phyloP scores from a whole-genome alignment of 441 rosid genomes.

The Heliophila coronopifolia region DNA sequence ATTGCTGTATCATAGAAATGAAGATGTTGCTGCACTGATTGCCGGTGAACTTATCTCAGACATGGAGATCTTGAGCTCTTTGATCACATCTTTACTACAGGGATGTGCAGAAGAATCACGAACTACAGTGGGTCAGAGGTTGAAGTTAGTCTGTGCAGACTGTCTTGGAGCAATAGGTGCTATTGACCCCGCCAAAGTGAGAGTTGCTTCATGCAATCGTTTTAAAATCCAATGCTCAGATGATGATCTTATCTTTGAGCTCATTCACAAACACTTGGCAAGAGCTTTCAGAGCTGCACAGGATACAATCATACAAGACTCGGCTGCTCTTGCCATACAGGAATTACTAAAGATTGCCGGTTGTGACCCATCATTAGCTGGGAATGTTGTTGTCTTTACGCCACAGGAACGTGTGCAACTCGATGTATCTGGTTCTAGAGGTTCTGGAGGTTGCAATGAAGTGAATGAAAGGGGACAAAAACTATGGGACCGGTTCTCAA shows the following conservation, averaged over 20 bases:
- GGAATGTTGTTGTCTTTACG: constrained; percentile 44
- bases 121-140: constrained; percentile 81
- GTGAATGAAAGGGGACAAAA: constrained; percentile 73
- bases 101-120: constrained; percentile 99
- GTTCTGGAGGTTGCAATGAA: constrained; percentile 35
- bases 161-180: constrained; percentile 99
- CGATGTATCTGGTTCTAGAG: constrained; percentile 32
- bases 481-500: constrained; percentile 92
- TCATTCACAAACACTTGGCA: constrained; percentile 88
- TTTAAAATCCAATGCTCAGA: constrained; percentile 98
- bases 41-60: constrained; percentile 75
- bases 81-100: constrained; percentile 78
- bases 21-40: constrained; percentile 69
- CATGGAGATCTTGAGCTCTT: constrained; percentile 79
- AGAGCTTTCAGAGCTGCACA: constrained; percentile 99
- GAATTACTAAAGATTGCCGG: constrained; percentile 96
- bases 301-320: constrained; percentile 89
- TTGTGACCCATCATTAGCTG: constrained; percentile 92
- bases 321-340: constrained; percentile 98
- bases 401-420: constrained; percentile 36
- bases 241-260: constrained; percentile 98
- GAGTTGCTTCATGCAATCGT: constrained; percentile 62
- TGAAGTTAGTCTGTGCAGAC: constrained; percentile 90
- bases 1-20: constrained; percentile 64
- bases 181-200: constrained; percentile 97